These are phyloP conservation scores for Heteromeles arbutifolia DNA, from an alignment of 306 rosid genomes.

Conservation along the genomic window DNA sequence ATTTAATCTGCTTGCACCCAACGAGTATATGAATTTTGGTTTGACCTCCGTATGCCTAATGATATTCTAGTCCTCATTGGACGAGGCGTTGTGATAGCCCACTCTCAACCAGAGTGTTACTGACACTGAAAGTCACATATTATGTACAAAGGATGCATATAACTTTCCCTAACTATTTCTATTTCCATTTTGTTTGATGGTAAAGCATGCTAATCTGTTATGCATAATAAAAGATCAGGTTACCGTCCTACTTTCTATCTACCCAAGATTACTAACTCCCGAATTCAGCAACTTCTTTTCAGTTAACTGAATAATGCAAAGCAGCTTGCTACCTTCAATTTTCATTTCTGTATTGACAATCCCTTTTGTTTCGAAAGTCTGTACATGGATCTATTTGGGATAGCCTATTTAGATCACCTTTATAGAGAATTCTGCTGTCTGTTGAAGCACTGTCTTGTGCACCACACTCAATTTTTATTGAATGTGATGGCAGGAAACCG, in stretches of 20 bases:
- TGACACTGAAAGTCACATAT: neutral
- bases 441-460: neutral
- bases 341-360: neutral
- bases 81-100: neutral
- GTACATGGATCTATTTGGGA: neutral
- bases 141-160: neutral
- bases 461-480: neutral
- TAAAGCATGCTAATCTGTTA: neutral
- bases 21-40: neutral
- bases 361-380: neutral
- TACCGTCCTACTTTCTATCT: neutral
- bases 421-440: neutral
- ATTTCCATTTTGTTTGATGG: neutral
- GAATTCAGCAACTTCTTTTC: neutral
- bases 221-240: neutral
- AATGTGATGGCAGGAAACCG: conserved; percentile 54
- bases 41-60: neutral
- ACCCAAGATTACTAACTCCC: neutral
- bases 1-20: neutral
- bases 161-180: neutral
- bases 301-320: neutral
- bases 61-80: neutral
- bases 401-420: neutral
- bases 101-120: neutral
- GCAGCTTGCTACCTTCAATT: neutral